These are phyloP conservation scores for Apophysomyces ossiformis DNA, from an alignment of 371 early-diverging fungal species.

Conservation along the genomic window DNA sequence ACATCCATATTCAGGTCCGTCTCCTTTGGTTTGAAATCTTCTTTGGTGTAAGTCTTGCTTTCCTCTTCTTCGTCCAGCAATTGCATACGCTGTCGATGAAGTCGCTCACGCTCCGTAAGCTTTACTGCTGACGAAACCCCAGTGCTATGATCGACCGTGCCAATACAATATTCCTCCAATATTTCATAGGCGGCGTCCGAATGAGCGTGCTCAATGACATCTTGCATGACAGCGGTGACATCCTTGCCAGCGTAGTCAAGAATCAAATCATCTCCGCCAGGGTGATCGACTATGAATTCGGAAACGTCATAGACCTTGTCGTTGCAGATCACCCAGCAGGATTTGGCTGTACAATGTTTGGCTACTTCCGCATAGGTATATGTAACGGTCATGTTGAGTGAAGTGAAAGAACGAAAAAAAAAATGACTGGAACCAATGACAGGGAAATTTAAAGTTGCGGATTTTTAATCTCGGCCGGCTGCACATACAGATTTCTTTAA, in stretches of 20 bases:
- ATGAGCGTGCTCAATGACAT: slow-evolving; percentile 78
- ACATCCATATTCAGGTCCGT: slow-evolving; percentile 53
- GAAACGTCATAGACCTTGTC: slow-evolving; percentile 89
- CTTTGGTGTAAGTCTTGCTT: slow-evolving; percentile 36
- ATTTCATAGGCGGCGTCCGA: slow-evolving; percentile 85
- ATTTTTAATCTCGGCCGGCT: too few relatives aligned
- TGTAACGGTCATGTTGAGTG: neutral
- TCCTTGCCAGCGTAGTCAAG: slow-evolving; percentile 80
- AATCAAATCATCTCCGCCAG: slow-evolving; percentile 80
- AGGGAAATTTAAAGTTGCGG: neutral
- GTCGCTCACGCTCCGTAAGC: slow-evolving; percentile 19
- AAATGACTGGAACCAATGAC: neutral
- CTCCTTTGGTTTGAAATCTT: slow-evolving; percentile 54
- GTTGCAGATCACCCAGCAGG: slow-evolving; percentile 78
- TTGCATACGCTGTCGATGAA: slow-evolving; percentile 26
- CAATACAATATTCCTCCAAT: slow-evolving; percentile 82
- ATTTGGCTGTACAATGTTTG: slow-evolving; percentile 64
- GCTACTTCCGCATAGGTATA: slow-evolving; percentile 69
- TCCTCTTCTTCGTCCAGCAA: slow-evolving; percentile 30
- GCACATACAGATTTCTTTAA: too few relatives aligned
- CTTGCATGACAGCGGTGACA: slow-evolving; percentile 74
- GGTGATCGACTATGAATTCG: slow-evolving; percentile 79
- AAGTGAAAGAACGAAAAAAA: neutral
- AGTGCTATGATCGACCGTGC: slow-evolving; percentile 47
- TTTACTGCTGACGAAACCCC: neutral